Evolutionary conservation across 2,329 filamentous ascomycete genomes (phyloP), one percentile per base, ranked within the genome.

Genomic region (Capronia americana): DNA sequence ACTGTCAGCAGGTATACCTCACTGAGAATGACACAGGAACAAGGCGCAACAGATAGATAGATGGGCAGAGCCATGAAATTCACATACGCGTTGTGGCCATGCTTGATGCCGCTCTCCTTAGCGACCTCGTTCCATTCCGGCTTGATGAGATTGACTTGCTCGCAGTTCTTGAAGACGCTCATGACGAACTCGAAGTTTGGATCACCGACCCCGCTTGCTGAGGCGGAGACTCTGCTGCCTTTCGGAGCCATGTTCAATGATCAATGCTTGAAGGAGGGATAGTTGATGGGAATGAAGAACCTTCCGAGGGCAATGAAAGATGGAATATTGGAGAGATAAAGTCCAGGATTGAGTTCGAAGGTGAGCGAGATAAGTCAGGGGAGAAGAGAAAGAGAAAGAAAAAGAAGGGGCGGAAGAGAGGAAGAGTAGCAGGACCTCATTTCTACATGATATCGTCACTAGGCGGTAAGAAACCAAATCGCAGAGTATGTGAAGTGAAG

Each of bases 81-180:
- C 26, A 65, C 69, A 24, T 63, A 70, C 69, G 65, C 67, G 34
- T 71, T 69, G 30, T 51, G 62, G 46, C 24, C 67, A 12, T 68
- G 66, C 4, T 58, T 61, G 41, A 70, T 69, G 10, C 69, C 69
- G 46, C 63, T 65, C 50, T 70, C 69, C 30, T 54, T 53, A 0
- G 66, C 69, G 24, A 70, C 66, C 24, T 62, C 32, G 4, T 67
- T 61, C 64, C 67, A 70, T 51, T 69, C 57, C 8, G 61, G 30
- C 41, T 70, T 69, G 58, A 70, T 38, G 38, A 44, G 38, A n/a
- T 44, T 44, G 38, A 44, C 38, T 17, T 34, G 20, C n/a, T 66
- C 65, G 51, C 55, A 58, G 20, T 68, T 23, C 57, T 66, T 68
- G 57, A 70, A 57, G 20, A 60, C 63, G 54, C 60, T 66, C 51